Base-by-base conservation (phyloP, 2,329 filamentous ascomycete genomes). In the Botryotinia calthae region DNA sequence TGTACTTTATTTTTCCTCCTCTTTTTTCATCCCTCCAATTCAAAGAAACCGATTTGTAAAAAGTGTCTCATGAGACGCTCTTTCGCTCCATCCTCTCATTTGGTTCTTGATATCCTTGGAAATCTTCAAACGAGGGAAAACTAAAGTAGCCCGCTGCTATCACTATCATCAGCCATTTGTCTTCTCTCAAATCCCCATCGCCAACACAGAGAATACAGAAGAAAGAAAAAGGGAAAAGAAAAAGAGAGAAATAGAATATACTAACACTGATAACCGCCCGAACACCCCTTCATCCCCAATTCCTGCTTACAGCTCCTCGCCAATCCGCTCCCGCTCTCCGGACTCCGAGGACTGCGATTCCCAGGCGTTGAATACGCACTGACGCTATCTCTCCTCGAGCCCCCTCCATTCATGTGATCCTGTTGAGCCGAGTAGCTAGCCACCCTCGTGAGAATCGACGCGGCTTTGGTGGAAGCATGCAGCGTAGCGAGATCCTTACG, bases 41-140 rank as follows among this genome's bases (percentile, higher is more conserved):
- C 42, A 44, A 69, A 28, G 14, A 56, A 14, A 56, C 1, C 7
- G 51, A 28, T 28, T 56, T 42, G 6, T 10, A 14, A 2, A 44
- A 16, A 44, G 22, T 3, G 14, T 9, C 12, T 59, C 31, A 59
- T 25, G 54, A 68, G 9, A 72, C 48, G 20, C 71, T 72, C 56
- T 72, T 72, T 25, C 70, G 37, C 34, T 73, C 68, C 70, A 72
- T 72, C n/a, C 75, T 73, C 69, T 76, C 75, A 48, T 82, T 80
- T 65, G 82, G 82, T 75, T 84, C 82, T 72, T 84, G 84, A 31
- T 83, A 83, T 59, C 87, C 87, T 84, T 90, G 83, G 76, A 86
- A 92, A 74, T 89, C 86, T 78, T 93, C 91, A 81, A 92, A 93
- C 80, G 87, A 91, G 25, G 91, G 91, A 80, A 93, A 93, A 83